These are phyloP conservation scores for Hirschioporus abietinus DNA, from an alignment of 768 basidiomycete species.

Conservation along the genomic window DNA sequence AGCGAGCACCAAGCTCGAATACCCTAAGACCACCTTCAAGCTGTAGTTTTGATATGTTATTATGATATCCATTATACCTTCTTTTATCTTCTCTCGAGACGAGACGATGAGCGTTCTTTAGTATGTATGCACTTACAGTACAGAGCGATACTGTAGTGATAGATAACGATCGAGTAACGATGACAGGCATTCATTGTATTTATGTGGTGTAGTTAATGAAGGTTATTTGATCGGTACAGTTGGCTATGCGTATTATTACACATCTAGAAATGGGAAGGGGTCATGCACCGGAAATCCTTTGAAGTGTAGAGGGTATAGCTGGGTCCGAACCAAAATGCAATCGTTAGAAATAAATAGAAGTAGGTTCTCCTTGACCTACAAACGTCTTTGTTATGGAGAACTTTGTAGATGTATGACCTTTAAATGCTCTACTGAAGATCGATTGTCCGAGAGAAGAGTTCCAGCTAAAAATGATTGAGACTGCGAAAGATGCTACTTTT, in stretches of 20 bases:
- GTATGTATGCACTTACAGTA: no score
- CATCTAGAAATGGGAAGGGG: neutral
- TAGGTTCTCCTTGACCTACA: neutral
- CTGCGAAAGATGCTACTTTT: no score
- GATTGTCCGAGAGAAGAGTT: no score
- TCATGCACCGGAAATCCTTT: neutral
- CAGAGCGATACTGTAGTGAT: neutral
- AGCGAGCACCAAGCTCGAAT: constrained; percentile 61
- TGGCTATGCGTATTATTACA: neutral
- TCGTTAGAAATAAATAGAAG: neutral
- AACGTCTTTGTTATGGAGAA: neutral
- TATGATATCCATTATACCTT: neutral
- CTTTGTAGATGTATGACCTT: neutral
- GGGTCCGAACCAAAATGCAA: neutral
- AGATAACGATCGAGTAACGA: neutral
- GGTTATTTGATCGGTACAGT: neutral
- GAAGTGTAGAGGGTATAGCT: neutral
- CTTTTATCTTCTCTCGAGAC: no score
- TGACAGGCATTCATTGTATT: neutral
- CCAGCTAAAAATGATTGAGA: no score
- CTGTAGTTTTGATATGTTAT: constrained; percentile 30
- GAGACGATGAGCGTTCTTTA: no score
- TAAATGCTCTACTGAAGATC: no score
- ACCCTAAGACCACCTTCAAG: constrained; percentile 52
- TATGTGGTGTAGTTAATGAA: neutral